Conservation (phyloP, 169 alveolate genomes). For the Cryptosporidium tyzzeri region DNA sequence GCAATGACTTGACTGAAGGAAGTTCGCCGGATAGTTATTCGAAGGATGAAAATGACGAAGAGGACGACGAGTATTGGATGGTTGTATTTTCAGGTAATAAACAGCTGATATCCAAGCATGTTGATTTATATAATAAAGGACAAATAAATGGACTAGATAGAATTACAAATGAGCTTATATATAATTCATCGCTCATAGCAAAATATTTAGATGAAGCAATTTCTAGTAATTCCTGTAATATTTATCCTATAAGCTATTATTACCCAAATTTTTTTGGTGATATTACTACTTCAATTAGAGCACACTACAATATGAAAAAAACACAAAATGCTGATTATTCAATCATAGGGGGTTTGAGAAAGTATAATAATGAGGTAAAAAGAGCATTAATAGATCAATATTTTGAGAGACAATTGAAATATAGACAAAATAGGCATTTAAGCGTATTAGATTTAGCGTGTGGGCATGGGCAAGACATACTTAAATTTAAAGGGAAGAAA, state of each 20-base stretch:
- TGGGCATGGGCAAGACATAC: constrained; percentile 91
- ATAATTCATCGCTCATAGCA: constrained; percentile 42
- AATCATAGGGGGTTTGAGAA: constrained; percentile 84
- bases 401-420: constrained; percentile 66
- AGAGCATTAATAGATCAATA: constrained; percentile 82
- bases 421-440: constrained; percentile 73
- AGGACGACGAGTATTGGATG: constrained; percentile 60
- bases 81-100: constrained; percentile 22
- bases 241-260: constrained; percentile 63
- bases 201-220: constrained; percentile 52
- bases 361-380: constrained; percentile 85
- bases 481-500: constrained; percentile 85
- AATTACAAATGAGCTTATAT: constrained; percentile 38
- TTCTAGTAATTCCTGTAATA: background rate
- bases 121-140: constrained; percentile 52
- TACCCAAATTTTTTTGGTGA: constrained; percentile 88
- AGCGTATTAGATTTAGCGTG: constrained; percentile 90
- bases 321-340: constrained; percentile 85
- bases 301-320: constrained; percentile 86
- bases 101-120: constrained; percentile 41
- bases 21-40: background rate
- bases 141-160: constrained; percentile 56
- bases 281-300: constrained; percentile 83
- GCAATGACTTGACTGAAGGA: background rate
- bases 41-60: constrained; percentile 32